Base-by-base conservation (phyloP, 345 rosid species). In the Mercurialis annua region DNA sequence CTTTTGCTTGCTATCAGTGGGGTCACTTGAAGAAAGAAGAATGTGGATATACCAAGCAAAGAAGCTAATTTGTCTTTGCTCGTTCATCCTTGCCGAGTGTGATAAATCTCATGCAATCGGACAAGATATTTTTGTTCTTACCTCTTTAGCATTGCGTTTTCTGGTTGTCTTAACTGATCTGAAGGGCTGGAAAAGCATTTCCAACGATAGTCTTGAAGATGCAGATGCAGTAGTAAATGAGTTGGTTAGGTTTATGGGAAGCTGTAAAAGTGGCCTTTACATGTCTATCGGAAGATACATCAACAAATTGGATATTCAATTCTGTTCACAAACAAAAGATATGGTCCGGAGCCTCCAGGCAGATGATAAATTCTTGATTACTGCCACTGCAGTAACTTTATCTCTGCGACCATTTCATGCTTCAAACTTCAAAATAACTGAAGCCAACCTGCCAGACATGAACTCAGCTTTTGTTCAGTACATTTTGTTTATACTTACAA, bases 391-490 rank as follows among this genome's bases (percentile, higher is more conserved):
- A 48, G 68, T 93, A 65, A 89, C 95, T 27, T 77, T 90, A 78
- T 92, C 92, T 57, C 71, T 93, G 66, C 86, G 98, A 62, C 96
- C 98, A 67, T 87, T 90, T 76, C 91, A 84, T 43, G 63, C 65
- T 53, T 76, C 67, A 46, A 65, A 78, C 53, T 62, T 75, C 70
- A 75, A 61, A 71, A 61, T 36, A 27, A 70, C 53, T 81, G 76
- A 67, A 36, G 69, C 74, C 66, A 66, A 64, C 66, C 69, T 21
- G 15, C 49, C 47, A 38, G 79, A 77, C 56, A 48, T 65, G 43
- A 62, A 68, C 69, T 66, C 65, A 79, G 88, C 89, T 61, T 71
- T 77, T 64, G 79, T 77, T 67, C 87, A 83, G 71, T 87, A 80
- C 81, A 79, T 84, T 67, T 67, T 82, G 70, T 76, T 69, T 59